phyloP scores from a whole-genome alignment of 2,329 filamentous ascomycete species.

The Thielaviopsis punctulata region DNA sequence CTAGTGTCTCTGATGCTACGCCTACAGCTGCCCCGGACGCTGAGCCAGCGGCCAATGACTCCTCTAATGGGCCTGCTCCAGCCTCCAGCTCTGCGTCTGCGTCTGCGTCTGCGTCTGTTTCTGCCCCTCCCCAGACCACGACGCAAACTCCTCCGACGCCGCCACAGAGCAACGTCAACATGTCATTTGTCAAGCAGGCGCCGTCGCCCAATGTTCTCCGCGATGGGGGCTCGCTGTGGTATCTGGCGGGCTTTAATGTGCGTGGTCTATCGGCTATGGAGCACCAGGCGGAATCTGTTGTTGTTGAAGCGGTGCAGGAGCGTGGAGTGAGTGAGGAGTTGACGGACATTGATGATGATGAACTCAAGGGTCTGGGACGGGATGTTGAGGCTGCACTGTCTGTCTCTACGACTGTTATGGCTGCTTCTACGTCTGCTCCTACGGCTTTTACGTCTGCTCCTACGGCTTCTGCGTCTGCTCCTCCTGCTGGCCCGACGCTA shows the following conservation, averaged over 20 bases:
- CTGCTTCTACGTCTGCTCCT: neutral
- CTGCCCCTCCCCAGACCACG: neutral
- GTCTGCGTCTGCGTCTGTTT: no score
- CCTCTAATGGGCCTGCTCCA: neutral
- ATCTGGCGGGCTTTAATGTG: conserved; percentile 4
- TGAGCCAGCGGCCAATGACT: neutral
- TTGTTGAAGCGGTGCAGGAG: conserved; percentile 45
- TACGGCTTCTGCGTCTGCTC: neutral
- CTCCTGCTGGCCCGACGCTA: neutral
- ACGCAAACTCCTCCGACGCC: conserved; percentile 9
- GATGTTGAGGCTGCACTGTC: conserved; percentile 26
- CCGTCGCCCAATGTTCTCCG: conserved; percentile 5
- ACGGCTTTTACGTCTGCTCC: neutral
- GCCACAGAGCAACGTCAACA: conserved; percentile 10
- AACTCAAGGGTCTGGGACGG: conserved; percentile 52
- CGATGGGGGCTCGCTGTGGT: conserved; percentile 10
- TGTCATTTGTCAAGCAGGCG: conserved; percentile 6
- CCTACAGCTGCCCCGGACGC: neutral
- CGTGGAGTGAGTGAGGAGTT: conserved; percentile 65
- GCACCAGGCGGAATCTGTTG: conserved; percentile 37
- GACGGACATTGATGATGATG: conserved; percentile 83
- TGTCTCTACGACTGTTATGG: neutral
- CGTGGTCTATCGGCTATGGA: conserved; percentile 6
- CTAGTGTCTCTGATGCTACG: neutral
- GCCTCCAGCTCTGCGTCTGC: neutral